phyloP scores from a whole-genome alignment of 352 stramenopile genomes.

The Phytopythium aichiense region DNA sequence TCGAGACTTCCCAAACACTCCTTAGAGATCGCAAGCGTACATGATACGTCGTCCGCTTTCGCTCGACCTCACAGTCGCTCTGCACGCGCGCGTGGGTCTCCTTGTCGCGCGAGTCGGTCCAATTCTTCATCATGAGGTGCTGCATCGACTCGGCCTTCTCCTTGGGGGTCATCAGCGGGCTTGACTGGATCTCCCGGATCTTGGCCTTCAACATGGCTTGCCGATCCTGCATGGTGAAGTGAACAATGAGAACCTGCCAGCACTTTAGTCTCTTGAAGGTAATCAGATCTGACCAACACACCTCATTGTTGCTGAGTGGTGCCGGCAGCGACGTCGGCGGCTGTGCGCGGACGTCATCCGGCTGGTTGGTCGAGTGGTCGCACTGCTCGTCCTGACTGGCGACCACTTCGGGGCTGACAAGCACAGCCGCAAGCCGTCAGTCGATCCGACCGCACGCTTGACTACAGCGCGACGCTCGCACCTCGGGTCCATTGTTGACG shows the following conservation, averaged over 20 bases:
- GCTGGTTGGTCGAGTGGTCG: conserved; percentile 30
- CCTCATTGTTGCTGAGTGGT: conserved; percentile 51
- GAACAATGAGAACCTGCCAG: background rate
- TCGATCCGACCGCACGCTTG: background rate
- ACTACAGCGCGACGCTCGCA: background rate
- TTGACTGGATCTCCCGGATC: conserved; percentile 78
- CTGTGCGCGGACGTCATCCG: conserved; percentile 20
- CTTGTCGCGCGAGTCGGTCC: conserved; percentile 69
- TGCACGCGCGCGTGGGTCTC: conserved; percentile 29
- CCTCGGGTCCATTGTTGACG: background rate
- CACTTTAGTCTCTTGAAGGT: background rate
- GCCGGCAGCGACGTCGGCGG: conserved; percentile 34
- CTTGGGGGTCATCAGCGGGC: conserved; percentile 68
- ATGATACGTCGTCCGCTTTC: conserved; percentile 43
- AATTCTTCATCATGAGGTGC: conserved; percentile 86
- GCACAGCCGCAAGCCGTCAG: background rate
- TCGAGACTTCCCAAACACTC: background rate
- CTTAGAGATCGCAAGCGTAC: conserved; percentile 19
- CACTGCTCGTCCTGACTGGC: conserved; percentile 18
- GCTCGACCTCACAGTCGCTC: conserved; percentile 47
- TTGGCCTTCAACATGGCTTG: conserved; percentile 61
- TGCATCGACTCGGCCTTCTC: conserved; percentile 82
- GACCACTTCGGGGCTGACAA: conserved; percentile 6
- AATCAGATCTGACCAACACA: conserved; percentile 9
- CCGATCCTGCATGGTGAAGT: conserved; percentile 23